Evolutionary conservation across 805 yeast species (phyloP).

Genomic region (Wickerhamomyces alni): DNA sequence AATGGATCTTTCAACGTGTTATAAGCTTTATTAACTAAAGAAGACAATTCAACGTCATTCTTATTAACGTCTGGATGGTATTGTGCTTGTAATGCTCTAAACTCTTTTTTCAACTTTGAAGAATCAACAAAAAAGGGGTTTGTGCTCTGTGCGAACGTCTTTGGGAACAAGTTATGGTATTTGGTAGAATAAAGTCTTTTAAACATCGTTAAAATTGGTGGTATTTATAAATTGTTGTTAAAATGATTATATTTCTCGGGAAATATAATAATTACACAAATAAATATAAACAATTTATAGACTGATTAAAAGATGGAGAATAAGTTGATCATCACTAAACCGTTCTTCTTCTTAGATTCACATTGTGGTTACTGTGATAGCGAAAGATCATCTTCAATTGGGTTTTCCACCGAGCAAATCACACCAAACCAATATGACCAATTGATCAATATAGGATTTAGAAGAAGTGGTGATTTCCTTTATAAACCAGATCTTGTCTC

Average conservation of each 20-base stretch:
- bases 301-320: background rate
- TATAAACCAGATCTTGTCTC: constrained; percentile 64
- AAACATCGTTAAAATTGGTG: background rate
- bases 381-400: constrained; percentile 28
- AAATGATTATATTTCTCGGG: background rate
- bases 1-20: constrained; percentile 65
- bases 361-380: constrained; percentile 71
- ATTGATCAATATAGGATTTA: constrained; percentile 66
- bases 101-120: constrained; percentile 62
- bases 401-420: constrained; percentile 39
- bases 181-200: constrained; percentile 18
- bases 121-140: constrained; percentile 64
- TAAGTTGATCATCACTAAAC: constrained; percentile 35
- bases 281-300: background rate
- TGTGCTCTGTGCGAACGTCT: constrained; percentile 59
- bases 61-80: constrained; percentile 71
- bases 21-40: constrained; percentile 73
- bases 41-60: constrained; percentile 32
- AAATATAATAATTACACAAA: background rate
- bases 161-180: constrained; percentile 67
- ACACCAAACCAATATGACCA: constrained; percentile 51
- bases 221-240: background rate
- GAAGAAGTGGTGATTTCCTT: constrained; percentile 69
- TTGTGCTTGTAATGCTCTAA: constrained; percentile 61
- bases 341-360: constrained; percentile 36